phyloP scores from a whole-genome alignment of 2,329 filamentous ascomycete genomes.

The Periconia sp. region DNA sequence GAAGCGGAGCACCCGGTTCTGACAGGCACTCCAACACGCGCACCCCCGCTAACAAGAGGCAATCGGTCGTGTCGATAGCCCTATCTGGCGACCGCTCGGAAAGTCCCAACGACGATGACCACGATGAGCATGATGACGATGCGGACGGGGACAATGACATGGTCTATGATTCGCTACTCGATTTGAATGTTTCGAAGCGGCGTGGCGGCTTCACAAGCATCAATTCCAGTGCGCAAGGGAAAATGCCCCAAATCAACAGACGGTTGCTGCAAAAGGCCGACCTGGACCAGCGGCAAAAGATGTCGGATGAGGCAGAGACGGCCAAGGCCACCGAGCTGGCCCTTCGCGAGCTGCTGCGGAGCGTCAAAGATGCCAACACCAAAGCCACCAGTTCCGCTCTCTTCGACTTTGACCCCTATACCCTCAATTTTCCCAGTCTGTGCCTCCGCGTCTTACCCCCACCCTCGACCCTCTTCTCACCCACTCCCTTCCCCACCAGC shows the following conservation, averaged over 20 bases:
- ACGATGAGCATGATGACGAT: slow-evolving; percentile 23
- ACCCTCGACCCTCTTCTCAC: slow-evolving; percentile 79
- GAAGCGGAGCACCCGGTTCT: slow-evolving; percentile 1
- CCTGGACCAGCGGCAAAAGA: slow-evolving; percentile 64
- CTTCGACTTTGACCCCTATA: slow-evolving; percentile 81
- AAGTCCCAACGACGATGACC: not conserved
- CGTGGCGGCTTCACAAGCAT: slow-evolving; percentile 58
- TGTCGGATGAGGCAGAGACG: slow-evolving; percentile 74
- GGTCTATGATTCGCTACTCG: slow-evolving; percentile 9
- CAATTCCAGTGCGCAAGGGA: slow-evolving; percentile 67
- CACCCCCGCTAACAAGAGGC: slow-evolving; percentile 23
- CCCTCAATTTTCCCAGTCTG: slow-evolving; percentile 82
- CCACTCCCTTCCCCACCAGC: slow-evolving; percentile 74
- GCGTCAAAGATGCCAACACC: slow-evolving; percentile 74
- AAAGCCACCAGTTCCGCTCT: slow-evolving; percentile 49
- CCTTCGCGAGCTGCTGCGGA: slow-evolving; percentile 77
- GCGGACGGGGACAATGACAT: slow-evolving; percentile 26
- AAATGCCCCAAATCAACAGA: slow-evolving; percentile 46
- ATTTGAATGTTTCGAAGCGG: slow-evolving; percentile 36
- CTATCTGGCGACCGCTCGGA: not conserved
- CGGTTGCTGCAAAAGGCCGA: slow-evolving; percentile 55
- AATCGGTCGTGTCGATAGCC: slow-evolving; percentile 9
- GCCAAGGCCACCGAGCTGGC: slow-evolving; percentile 82
- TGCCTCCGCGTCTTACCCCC: slow-evolving; percentile 79
- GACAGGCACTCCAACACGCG: not conserved